Conservation (phyloP, 305 asterid genomes). For the Solanum hybrid region DNA sequence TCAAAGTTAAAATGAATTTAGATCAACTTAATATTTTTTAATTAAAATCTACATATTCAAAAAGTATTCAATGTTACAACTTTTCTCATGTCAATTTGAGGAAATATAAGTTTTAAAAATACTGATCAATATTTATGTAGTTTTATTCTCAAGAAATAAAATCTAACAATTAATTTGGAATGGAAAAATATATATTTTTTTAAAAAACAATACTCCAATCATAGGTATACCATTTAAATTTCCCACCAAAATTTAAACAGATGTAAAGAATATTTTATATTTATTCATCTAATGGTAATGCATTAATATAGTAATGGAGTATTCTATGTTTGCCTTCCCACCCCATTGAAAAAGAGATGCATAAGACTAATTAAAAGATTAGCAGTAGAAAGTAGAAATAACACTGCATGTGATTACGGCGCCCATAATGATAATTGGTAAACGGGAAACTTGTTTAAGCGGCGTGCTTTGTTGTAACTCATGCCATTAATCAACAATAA, state of each 20-base stretch:
- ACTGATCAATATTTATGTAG: neutral
- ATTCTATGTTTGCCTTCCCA: neutral
- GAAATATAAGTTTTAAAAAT: too few species aligned
- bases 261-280: too few species aligned
- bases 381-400: neutral
- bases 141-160: neutral
- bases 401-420: slow-evolving; percentile 5
- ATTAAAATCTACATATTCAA: too few species aligned
- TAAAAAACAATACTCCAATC: neutral
- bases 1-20: too few species aligned
- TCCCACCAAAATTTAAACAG: neutral
- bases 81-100: too few species aligned
- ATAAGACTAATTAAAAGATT: neutral
- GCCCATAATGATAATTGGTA: neutral
- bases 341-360: neutral
- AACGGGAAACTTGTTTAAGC: neutral
- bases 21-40: too few species aligned
- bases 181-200: too few species aligned
- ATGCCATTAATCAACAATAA: neutral
- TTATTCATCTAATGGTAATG: neutral
- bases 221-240: neutral
- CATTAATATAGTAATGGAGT: neutral
- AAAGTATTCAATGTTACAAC: too few species aligned
- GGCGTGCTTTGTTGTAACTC: neutral
- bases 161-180: neutral